A percentile compares a stretch with the other conserved stretches of the same genome.
phyloP scores from a whole-genome alignment of 805 yeast genomes.

The Candida easanensis region DNA sequence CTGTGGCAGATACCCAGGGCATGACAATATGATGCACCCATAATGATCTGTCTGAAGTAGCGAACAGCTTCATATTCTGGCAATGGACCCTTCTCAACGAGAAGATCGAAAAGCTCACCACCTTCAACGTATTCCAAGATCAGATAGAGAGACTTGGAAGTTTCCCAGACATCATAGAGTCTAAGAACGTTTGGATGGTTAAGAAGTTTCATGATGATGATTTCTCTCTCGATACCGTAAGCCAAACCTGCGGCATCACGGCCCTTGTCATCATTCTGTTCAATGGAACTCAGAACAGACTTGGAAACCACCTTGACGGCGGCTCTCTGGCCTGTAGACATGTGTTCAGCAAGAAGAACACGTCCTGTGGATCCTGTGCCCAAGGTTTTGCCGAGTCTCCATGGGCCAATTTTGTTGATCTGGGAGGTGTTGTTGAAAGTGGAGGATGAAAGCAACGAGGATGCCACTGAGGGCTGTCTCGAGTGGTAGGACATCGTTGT shows the following conservation, averaged over 20 bases:
- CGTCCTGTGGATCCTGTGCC: conserved; percentile 85
- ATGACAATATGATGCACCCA: conserved; percentile 80
- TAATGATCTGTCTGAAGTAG: conserved; percentile 72
- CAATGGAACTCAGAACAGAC: conserved; percentile 41
- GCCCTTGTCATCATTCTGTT: conserved; percentile 31
- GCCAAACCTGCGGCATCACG: conserved; percentile 66
- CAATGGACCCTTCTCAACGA: conserved; percentile 66
- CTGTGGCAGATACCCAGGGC: conserved; percentile 79
- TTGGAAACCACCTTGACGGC: conserved; percentile 84
- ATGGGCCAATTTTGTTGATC: conserved; percentile 63
- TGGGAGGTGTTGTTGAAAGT: conserved; percentile 40
- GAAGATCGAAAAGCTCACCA: conserved; percentile 77
- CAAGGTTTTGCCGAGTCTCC: conserved; percentile 75
- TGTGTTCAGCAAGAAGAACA: conserved; percentile 71
- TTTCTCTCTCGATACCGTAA: conserved; percentile 95
- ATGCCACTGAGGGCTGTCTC: conserved; percentile 59
- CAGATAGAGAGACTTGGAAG: conserved; percentile 79
- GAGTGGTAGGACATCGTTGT: conserved; percentile 33
- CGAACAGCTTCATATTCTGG: conserved; percentile 72
- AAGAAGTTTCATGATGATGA: conserved; percentile 92
- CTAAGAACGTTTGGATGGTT: conserved; percentile 94
- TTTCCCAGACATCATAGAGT: conserved; percentile 97
- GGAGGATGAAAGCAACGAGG: conserved; percentile 48
- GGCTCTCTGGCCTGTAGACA: conserved; percentile 67
- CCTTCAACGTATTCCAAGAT: conserved; percentile 84